These are phyloP conservation scores for Capsella bursapastoris DNA, from an alignment of 345 rosid genomes.

Conservation along the genomic window DNA sequence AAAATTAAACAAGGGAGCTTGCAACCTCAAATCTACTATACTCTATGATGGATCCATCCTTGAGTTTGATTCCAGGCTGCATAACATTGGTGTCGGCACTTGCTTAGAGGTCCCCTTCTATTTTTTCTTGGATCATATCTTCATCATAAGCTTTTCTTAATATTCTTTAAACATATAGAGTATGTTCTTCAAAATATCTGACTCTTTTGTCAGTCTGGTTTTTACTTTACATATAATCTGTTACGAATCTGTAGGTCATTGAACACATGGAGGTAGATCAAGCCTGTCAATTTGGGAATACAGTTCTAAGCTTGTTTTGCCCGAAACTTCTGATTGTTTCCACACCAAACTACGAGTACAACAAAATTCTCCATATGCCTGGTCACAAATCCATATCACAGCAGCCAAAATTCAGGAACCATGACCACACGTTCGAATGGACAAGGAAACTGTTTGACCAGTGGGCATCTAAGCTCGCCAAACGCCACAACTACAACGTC, in stretches of 20 bases:
- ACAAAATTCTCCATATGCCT: constrained; percentile 67
- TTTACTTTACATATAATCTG: background rate
- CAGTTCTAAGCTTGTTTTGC: constrained; percentile 60
- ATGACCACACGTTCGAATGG: constrained; percentile 98
- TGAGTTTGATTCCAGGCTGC: constrained; percentile 66
- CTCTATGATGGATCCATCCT: constrained; percentile 88
- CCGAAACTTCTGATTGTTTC: constrained; percentile 81
- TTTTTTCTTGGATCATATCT: background rate
- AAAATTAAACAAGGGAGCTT: constrained; percentile 59
- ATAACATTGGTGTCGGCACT: constrained; percentile 77
- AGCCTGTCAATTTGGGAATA: constrained; percentile 66
- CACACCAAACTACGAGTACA: constrained; percentile 89
- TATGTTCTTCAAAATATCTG: background rate
- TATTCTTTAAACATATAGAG: background rate
- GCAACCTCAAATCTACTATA: constrained; percentile 58
- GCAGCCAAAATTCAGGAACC: constrained; percentile 72
- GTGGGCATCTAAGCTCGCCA: constrained; percentile 72
- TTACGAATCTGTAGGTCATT: constrained; percentile 59
- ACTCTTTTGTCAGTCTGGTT: background rate
- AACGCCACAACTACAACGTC: constrained; percentile 60
- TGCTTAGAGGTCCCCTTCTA: constrained; percentile 74
- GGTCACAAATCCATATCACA: constrained; percentile 51
- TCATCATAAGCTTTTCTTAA: background rate
- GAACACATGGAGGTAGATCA: constrained; percentile 96
- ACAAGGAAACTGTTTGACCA: constrained; percentile 75